A percentile compares a stretch with the other conserved stretches of the same genome.
Evolutionary conservation across 257 asterid genomes (phyloP).

Genomic region (Primulina huaijiensis): DNA sequence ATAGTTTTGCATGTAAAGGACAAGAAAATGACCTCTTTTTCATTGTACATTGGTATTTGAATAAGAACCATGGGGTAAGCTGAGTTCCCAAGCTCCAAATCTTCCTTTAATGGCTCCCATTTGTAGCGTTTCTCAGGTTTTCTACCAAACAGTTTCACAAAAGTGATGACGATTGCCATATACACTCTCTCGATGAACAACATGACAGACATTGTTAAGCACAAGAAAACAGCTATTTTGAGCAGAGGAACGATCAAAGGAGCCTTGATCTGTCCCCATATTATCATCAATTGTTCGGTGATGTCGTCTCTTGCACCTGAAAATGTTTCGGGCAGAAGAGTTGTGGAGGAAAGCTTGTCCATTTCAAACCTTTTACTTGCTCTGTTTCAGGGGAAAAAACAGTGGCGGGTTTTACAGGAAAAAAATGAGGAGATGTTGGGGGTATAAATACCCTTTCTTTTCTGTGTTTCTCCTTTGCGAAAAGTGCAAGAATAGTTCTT

Average conservation of each 20-base stretch:
- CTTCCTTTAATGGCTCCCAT: constrained; percentile 41
- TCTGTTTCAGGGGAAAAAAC: background rate
- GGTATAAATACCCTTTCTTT: background rate
- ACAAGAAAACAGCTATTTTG: constrained; percentile 36
- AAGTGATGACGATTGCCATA: constrained; percentile 46
- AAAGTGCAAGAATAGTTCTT: too few species aligned
- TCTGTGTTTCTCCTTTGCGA: too few species aligned
- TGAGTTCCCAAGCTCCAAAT: constrained; percentile 43
- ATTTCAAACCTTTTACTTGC: background rate
- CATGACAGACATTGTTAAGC: constrained; percentile 48
- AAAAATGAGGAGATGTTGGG: background rate
- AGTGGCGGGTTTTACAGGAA: too few species aligned
- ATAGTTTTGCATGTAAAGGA: background rate
- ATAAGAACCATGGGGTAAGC: constrained; percentile 61
- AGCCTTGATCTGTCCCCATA: constrained; percentile 18
- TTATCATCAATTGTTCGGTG: background rate
- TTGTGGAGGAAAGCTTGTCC: background rate
- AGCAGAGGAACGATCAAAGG: constrained; percentile 42
- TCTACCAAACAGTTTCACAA: constrained; percentile 45
- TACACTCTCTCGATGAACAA: constrained; percentile 62
- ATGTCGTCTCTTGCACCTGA: background rate
- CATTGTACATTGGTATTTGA: constrained; percentile 68
- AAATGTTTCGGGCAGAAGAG: background rate
- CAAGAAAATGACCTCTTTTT: constrained; percentile 43
- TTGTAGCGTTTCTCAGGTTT: constrained; percentile 47